phyloP scores from a whole-genome alignment of 2,329 filamentous ascomycete species.

The Coniosporium tulheliwenetii region DNA sequence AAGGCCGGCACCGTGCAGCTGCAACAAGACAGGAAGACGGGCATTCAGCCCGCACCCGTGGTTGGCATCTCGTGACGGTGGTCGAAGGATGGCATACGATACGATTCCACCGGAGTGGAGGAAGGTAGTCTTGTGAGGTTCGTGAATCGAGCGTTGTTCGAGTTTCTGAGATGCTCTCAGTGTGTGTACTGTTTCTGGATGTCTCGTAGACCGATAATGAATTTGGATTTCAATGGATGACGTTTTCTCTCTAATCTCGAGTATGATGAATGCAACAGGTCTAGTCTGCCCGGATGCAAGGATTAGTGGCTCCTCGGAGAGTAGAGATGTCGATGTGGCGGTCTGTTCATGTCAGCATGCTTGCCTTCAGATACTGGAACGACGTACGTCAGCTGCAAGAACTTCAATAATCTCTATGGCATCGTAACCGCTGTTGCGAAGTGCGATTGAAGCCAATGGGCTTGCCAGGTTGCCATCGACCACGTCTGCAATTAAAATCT shows the following conservation, averaged over 20 bases:
- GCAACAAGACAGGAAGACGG: constrained; percentile 32
- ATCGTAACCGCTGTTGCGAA: constrained; percentile 26
- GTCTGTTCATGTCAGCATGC: constrained; percentile 1
- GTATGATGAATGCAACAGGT: constrained; percentile 21
- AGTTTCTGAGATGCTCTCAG: constrained; percentile 6
- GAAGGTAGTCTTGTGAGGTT: constrained; percentile 38
- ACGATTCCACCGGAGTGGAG: constrained; percentile 36
- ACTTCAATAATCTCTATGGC: constrained; percentile 13
- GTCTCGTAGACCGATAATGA: constrained; percentile 2
- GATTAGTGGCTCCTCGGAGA: constrained; percentile 4
- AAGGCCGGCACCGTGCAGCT: constrained; percentile 40
- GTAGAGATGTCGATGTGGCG: constrained; percentile 4
- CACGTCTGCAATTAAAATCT: constrained; percentile 35
- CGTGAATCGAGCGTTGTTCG: constrained; percentile 12
- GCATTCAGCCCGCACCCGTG: constrained; percentile 8
- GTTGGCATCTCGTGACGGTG: constrained; percentile 28
- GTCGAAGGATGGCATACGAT: constrained; percentile 41
- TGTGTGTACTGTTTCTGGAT: constrained; percentile 1
- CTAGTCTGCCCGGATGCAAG: constrained; percentile 24
- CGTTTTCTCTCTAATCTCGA: not conserved
- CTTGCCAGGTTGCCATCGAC: constrained; percentile 31
- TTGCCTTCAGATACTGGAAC: constrained; percentile 2
- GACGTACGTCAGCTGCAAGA: too few relatives aligned
- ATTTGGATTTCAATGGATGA: constrained; percentile 6
- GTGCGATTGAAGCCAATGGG: constrained; percentile 29